Evolutionary conservation across 495 filamentous ascomycete genomes (phyloP).

Genomic region (Trichoderma erinaceum): DNA sequence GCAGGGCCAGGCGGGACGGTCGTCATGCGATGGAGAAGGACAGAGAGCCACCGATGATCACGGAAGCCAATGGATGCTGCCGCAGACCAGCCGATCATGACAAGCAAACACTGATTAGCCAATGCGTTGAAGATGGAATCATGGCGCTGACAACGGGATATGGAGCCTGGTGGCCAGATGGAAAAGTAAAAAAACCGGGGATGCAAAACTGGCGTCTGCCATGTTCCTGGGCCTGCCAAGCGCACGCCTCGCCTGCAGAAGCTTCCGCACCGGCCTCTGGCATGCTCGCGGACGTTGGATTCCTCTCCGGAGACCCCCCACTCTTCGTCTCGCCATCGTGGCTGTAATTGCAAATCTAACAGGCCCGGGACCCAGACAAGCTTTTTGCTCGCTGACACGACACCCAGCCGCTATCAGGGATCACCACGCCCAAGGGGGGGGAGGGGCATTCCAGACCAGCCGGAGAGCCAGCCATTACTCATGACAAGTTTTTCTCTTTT

Average conservation of each 20-base stretch:
- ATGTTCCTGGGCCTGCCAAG: constrained; percentile 11
- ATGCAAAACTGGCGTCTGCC: neutral
- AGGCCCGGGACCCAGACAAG: constrained; percentile 11
- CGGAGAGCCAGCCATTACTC: constrained; percentile 3
- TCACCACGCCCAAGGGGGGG: constrained; percentile 9
- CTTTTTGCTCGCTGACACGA: constrained; percentile 8
- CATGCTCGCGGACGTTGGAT: constrained; percentile 7
- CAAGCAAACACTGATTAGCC: neutral
- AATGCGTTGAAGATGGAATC: neutral
- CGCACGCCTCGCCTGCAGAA: neutral
- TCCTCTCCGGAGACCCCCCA: constrained; percentile 3
- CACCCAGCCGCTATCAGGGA: constrained; percentile 7
- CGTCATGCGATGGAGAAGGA: neutral
- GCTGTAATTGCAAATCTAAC: constrained; percentile 14
- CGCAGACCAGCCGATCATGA: constrained; percentile 8
- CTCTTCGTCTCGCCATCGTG: constrained; percentile 9
- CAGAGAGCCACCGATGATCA: neutral
- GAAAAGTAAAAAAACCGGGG: neutral
- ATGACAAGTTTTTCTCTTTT: neutral
- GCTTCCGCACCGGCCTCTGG: neutral
- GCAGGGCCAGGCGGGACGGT: neutral
- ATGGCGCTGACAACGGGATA: neutral
- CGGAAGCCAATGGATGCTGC: constrained; percentile 2
- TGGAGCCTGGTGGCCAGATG: neutral
- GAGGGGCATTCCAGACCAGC: constrained; percentile 2